These are phyloP conservation scores for Vitis cinerea DNA, from an alignment of 164 flowering plant species.

Conservation along the genomic window DNA sequence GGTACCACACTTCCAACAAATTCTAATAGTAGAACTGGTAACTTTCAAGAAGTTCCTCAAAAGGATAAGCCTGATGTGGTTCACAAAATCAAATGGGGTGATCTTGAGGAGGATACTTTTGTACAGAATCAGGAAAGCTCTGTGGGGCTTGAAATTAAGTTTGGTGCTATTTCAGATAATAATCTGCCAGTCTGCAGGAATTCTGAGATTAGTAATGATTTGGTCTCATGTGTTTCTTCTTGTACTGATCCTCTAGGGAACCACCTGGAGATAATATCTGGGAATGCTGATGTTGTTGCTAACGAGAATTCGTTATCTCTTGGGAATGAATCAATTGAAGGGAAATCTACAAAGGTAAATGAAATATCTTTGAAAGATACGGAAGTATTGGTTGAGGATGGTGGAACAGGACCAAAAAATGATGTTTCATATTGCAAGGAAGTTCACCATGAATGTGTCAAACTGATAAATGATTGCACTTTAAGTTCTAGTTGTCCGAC, in stretches of 20 bases:
- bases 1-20: neutral
- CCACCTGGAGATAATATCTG: conserved; percentile 11
- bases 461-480: conserved; percentile 9
- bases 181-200: conserved; percentile 20
- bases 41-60: conserved; percentile 14
- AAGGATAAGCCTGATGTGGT: conserved; percentile 27
- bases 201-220: conserved; percentile 17
- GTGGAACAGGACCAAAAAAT: conserved; percentile 14
- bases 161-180: conserved; percentile 33
- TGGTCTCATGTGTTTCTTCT: conserved; percentile 22
- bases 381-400: conserved; percentile 20
- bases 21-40: conserved; percentile 10
- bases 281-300: conserved; percentile 13
- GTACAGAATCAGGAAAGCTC: conserved; percentile 23
- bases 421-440: conserved; percentile 19
- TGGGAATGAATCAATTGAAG: conserved; percentile 17
- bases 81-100: conserved; percentile 77
- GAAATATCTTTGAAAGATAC: conserved; percentile 29
- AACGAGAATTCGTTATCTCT: conserved; percentile 11
- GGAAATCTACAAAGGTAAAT: conserved; percentile 29
- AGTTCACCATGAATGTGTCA: conserved; percentile 13
- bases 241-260: conserved; percentile 27
- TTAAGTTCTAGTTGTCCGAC: conserved; percentile 9
- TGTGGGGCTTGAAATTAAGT: conserved; percentile 31
- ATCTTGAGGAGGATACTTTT: conserved; percentile 59